Evolutionary conservation across 2,329 filamentous ascomycete species (phyloP).

Genomic region (Alternaria tenuissima): DNA sequence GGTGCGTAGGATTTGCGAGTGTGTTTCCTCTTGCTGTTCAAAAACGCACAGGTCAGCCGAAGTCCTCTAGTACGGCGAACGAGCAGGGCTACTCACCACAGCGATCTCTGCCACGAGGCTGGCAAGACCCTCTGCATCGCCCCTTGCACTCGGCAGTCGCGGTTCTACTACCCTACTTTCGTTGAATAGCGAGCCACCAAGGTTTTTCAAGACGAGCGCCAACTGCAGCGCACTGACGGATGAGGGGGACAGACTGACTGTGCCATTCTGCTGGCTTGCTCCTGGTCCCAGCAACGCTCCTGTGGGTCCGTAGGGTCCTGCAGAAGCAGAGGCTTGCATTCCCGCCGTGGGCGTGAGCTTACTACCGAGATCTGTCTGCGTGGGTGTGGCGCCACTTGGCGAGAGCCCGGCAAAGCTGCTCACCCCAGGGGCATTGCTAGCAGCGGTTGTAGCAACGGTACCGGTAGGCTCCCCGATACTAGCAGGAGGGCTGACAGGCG

Average conservation of each 20-base stretch:
- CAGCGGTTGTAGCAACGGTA: neutral
- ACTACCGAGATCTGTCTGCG: neutral
- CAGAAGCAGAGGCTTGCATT: neutral
- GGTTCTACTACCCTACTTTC: no score
- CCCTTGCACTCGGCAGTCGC: neutral
- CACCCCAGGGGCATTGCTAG: neutral
- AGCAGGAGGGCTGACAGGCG: neutral
- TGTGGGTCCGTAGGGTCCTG: neutral
- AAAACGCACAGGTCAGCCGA: neutral
- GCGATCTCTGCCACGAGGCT: constrained; percentile 3
- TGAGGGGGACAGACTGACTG: constrained; percentile 6
- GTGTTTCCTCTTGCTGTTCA: constrained; percentile 6
- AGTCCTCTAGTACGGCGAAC: neutral
- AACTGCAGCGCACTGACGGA: constrained; percentile 7
- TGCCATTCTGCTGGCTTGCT: neutral
- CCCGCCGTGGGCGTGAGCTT: neutral
- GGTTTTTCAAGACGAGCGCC: constrained; percentile 13
- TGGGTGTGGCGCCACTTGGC: neutral
- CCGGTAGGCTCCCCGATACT: neutral
- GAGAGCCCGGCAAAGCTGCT: neutral
- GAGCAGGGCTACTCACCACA: constrained; percentile 5
- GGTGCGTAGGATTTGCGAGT: no score
- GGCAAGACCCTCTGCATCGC: neutral
- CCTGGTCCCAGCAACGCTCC: neutral
- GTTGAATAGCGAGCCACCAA: constrained; percentile 10